A percentile compares a stretch with the other conserved stretches of the same genome.
Conservation (phyloP, 2,329 filamentous ascomycete genomes). For the Fusarium hostae region DNA sequence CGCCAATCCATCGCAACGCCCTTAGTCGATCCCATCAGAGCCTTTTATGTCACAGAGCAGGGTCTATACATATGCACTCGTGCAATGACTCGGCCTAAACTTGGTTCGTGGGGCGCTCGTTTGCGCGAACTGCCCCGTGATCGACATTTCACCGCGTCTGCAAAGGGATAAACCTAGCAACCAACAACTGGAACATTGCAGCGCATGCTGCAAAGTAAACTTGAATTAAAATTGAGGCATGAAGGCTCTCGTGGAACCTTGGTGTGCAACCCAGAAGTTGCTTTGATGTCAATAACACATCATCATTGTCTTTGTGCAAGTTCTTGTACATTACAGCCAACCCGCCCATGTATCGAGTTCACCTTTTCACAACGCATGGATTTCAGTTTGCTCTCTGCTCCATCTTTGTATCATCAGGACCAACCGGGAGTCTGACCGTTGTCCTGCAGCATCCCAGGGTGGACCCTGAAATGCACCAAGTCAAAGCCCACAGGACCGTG, state of each 20-base stretch:
- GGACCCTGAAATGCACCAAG: slow-evolving; percentile 28
- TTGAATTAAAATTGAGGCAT: neutral
- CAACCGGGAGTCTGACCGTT: slow-evolving; percentile 36
- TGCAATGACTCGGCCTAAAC: slow-evolving; percentile 33
- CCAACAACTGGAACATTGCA: neutral
- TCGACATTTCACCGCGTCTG: slow-evolving; percentile 20
- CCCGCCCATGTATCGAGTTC: neutral
- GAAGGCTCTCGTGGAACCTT: neutral
- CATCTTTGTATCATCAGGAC: slow-evolving; percentile 27
- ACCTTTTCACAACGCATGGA: neutral
- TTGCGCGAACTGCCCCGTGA: slow-evolving; percentile 19
- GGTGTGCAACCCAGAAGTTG: neutral
- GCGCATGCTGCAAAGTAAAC: neutral
- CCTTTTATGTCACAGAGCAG: slow-evolving; percentile 26
- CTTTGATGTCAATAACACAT: neutral
- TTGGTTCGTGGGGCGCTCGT: slow-evolving; percentile 19
- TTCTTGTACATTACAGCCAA: neutral
- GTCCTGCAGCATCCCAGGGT: slow-evolving; percentile 29
- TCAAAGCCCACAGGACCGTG: slow-evolving; percentile 27
- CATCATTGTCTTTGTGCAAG: neutral
- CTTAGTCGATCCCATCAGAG: slow-evolving; percentile 42
- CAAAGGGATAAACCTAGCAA: neutral
- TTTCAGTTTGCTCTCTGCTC: slow-evolving; percentile 1
- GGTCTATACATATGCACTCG: slow-evolving; percentile 3
- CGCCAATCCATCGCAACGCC: slow-evolving; percentile 17